Conservation (phyloP, 1,139 yeast species). For the Arxiozyma bovina region DNA sequence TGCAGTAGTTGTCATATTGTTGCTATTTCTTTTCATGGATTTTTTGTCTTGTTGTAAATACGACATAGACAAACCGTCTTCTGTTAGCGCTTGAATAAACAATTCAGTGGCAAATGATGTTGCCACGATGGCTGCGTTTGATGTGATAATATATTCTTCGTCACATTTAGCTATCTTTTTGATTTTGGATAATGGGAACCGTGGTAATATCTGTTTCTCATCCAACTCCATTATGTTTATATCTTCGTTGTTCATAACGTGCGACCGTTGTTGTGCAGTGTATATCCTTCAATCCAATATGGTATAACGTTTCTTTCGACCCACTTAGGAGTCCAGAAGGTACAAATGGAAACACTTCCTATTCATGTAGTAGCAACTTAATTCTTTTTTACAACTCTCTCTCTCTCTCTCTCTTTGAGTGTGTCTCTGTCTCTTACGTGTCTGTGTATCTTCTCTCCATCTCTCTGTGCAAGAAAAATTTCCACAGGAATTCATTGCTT, state of each 20-base stretch:
- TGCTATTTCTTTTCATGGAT: not conserved
- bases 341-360: not conserved
- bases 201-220: constrained; percentile 7
- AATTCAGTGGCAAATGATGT: constrained; percentile 83
- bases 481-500: too few relatives aligned
- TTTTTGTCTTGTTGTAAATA: not conserved
- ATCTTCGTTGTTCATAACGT: not conserved
- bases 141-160: constrained; percentile 68
- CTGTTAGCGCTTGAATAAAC: constrained; percentile 70
- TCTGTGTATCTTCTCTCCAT: too few relatives aligned
- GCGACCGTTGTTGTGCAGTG: too few relatives aligned
- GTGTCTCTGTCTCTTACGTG: too few relatives aligned
- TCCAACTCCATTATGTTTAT: not conserved
- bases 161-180: constrained; percentile 80
- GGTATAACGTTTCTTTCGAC: not conserved
- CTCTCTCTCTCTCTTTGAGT: too few relatives aligned
- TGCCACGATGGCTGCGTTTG: constrained; percentile 73
- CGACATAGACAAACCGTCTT: constrained; percentile 36
- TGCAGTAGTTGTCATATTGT: not conserved
- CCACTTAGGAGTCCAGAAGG: too few relatives aligned
- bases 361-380: too few relatives aligned
- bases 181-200: constrained; percentile 69
- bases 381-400: too few relatives aligned
- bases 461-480: too few relatives aligned
- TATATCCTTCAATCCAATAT: not conserved